phyloP scores from a whole-genome alignment of 148 eudicot species.

The Chenopodium berlandieri region DNA sequence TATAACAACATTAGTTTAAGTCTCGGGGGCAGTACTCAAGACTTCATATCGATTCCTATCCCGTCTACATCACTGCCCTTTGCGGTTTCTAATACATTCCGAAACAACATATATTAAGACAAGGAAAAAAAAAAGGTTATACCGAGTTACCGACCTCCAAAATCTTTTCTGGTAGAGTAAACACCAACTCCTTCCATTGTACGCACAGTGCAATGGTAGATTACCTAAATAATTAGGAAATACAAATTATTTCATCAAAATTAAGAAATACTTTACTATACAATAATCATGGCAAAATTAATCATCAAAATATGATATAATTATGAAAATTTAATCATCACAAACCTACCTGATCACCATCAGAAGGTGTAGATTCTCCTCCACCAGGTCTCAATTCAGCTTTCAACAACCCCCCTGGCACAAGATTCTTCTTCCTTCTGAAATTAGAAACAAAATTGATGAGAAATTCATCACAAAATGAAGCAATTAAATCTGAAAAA shows the following conservation, averaged over 20 bases:
- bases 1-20: background rate
- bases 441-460: background rate
- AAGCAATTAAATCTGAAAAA: background rate
- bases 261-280: background rate
- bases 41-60: no score
- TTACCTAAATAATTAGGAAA: constrained; percentile 33
- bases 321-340: background rate
- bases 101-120: background rate
- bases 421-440: constrained; percentile 66
- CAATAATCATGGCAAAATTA: background rate
- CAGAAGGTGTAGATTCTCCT: constrained; percentile 65
- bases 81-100: no score
- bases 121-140: background rate
- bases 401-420: constrained; percentile 81
- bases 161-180: constrained; percentile 66
- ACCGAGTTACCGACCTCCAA: constrained; percentile 53
- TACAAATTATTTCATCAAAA: no score
- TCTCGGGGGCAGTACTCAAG: background rate
- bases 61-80: background rate
- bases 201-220: constrained; percentile 81
- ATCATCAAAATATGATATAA: background rate
- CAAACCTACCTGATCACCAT: constrained; percentile 98
- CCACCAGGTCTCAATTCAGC: constrained; percentile 80
- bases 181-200: constrained; percentile 80
- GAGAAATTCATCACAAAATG: background rate